Evolutionary conservation across 2,329 filamentous ascomycete species (phyloP).

Genomic region (Fusarium marasasianum): DNA sequence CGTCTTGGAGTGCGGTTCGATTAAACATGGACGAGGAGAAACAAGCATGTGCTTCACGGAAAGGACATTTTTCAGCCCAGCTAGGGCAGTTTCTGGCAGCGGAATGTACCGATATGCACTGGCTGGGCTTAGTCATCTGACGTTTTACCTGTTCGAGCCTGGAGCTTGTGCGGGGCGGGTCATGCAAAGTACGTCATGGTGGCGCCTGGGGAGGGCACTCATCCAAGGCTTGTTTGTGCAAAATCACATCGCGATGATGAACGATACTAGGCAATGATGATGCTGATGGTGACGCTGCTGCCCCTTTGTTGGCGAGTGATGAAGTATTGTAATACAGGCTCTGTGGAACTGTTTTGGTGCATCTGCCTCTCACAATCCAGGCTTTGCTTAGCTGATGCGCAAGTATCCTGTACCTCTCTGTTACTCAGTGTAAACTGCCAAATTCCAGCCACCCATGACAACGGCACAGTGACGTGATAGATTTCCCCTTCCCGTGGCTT

Average conservation of each 20-base stretch:
- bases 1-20: neutral
- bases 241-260: slow-evolving; percentile 37
- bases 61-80: neutral
- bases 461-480: slow-evolving; percentile 44
- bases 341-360: slow-evolving; percentile 14
- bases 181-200: slow-evolving; percentile 39
- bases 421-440: slow-evolving; percentile 15
- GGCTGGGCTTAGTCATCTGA: slow-evolving; percentile 12
- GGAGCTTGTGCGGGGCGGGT: slow-evolving; percentile 36
- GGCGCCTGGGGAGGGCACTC: slow-evolving; percentile 22
- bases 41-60: slow-evolving; percentile 24
- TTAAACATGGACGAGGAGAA: neutral
- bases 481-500: slow-evolving; percentile 34
- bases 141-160: slow-evolving; percentile 30
- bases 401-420: slow-evolving; percentile 27
- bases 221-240: slow-evolving; percentile 31
- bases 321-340: slow-evolving; percentile 10
- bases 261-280: slow-evolving; percentile 33
- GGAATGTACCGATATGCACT: neutral
- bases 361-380: neutral
- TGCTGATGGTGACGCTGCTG: slow-evolving; percentile 34
- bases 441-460: slow-evolving; percentile 36
- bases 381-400: slow-evolving; percentile 21
- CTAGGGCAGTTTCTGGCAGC: slow-evolving; percentile 7
- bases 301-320: neutral